Evolutionary conservation across 495 filamentous ascomycete genomes (phyloP).

Genomic region (Aspergillus diversus): DNA sequence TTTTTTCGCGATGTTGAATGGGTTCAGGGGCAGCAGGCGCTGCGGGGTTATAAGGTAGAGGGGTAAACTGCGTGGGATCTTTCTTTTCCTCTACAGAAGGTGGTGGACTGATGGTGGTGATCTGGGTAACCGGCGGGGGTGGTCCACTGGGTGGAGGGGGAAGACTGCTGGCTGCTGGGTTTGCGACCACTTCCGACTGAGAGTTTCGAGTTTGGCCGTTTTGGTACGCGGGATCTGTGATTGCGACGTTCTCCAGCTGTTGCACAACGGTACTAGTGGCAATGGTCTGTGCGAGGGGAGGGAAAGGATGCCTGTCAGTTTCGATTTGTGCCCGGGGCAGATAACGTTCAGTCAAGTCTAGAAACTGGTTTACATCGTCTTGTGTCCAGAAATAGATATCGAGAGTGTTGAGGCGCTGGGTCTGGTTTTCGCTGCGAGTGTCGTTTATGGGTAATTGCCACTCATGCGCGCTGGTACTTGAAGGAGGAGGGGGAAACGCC

Average conservation of each 20-base stretch:
- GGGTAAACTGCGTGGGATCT: constrained; percentile 57
- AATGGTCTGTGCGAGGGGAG: constrained; percentile 52
- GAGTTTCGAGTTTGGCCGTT: constrained; percentile 57
- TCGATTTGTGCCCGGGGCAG: constrained; percentile 62
- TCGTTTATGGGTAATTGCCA: constrained; percentile 81
- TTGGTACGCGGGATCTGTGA: constrained; percentile 64
- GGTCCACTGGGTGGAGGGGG: constrained; percentile 42
- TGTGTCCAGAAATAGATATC: constrained; percentile 91
- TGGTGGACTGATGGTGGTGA: constrained; percentile 31
- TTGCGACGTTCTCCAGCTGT: constrained; percentile 78
- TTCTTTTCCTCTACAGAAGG: constrained; percentile 36
- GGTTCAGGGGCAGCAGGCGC: constrained; percentile 84
- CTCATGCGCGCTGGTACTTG: constrained; percentile 54
- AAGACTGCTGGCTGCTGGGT: constrained; percentile 40
- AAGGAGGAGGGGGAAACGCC: constrained; percentile 38
- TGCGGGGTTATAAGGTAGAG: constrained; percentile 89
- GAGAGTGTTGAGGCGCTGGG: constrained; percentile 77
- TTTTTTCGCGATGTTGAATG: constrained; percentile 85
- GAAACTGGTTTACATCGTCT: constrained; percentile 73
- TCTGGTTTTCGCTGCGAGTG: constrained; percentile 65
- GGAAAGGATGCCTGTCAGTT: constrained; percentile 49
- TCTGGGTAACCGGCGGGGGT: constrained; percentile 35
- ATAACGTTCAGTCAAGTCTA: constrained; percentile 64
- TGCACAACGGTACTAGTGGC: constrained; percentile 85
- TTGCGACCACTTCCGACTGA: constrained; percentile 35